Evolutionary conservation across 352 stramenopile genomes (phyloP), one percentile per base, ranked within the genome.

Genomic region (Phytophthora sansomeana): DNA sequence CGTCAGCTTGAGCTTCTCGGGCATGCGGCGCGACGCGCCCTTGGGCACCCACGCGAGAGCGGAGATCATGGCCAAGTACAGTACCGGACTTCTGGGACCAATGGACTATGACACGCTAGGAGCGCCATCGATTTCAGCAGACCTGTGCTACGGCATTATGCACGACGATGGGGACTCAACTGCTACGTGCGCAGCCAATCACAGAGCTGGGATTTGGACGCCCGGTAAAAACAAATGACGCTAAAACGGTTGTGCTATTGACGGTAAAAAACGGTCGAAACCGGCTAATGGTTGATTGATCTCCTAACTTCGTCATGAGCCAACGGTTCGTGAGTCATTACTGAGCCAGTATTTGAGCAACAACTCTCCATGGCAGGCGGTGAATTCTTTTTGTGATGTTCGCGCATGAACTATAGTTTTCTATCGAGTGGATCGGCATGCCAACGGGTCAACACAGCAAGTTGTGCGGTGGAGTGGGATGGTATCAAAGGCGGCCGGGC

Each of bases 1-100:
- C n/a, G 87, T 93, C 13, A 95, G 75, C 73, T 93, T 89, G 52
- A 93, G 85, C 77, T 94, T 94, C 60, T 95, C 85, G 7, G 89
- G 89, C 56, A 87, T 79, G 75, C 86, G 80, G n/a, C 72, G 72
- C 24, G 72, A 74, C 16, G 75, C 74, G 29, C 74, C 74, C 47
- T 77, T 79, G 13, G 71, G 67, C 13, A 78, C 70, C 67, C 67
- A 78, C 16, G 52, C 61, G 8, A 78, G 60, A 30, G 71, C 71
- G 8, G 67, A 75, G 57, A 78, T 75, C 71, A 78, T 75, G 6
- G 35, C 30, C 13, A 16, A 29, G 28, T 7, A 49, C 33, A n/a
- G n/a, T n/a, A n/a, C n/a, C n/a, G n/a, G 39, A 43, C 46, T 43
- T 41, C 5, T n/a, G 16, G 33, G 42, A 56, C 41, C 26, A 68